Evolutionary conservation across 306 rosid species (phyloP), one percentile per base, ranked within the genome.

Genomic region (Rosa chinensis): DNA sequence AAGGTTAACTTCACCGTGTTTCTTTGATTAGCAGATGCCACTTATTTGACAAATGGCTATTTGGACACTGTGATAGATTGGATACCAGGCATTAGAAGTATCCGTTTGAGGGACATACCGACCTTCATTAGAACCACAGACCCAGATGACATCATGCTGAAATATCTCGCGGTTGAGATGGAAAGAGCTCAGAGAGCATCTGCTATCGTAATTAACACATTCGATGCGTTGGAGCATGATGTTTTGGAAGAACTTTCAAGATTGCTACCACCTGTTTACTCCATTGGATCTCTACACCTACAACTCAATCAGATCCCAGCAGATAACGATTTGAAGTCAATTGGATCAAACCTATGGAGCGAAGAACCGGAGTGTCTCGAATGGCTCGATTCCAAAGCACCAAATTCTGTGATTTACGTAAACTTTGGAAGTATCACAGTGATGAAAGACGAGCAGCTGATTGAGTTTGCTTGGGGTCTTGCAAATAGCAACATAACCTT

Each of bases 381-480:
- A 20, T 91, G 98, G 98, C 84, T 93, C 0, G 80, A 86, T 40
- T 42, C 25, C 2, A 81, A 84, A 66, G 83, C 79, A 16, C 73
- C 84, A 2, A 35, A 13, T 21, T 80, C 79, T 28, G 83, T 74
- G 4, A 23, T 80, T 32, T 80, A 75, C 48, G 67, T 81, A 17
- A 81, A 75, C 64, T 81, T 81, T 12, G 84, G 84, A 4, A 88
- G 94, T 78, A 84, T 84, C 40, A 83, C 92, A 0, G 85, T 90
- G 8, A 83, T 92, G 88, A 86, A 89, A 0, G 20, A 56, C 17
- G 86, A 86, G 1, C 93, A 92, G 48, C 10, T 87, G 20, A 66
- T 71, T 28, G 93, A 90, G 61, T 90, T 92, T 44, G 92, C 97
- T 6, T 92, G 92, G 89, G 96, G 97, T 4, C 89, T 90, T 0